These are phyloP conservation scores for Sclerotinia borealis DNA, from an alignment of 2,329 filamentous ascomycete species.

Conservation along the genomic window DNA sequence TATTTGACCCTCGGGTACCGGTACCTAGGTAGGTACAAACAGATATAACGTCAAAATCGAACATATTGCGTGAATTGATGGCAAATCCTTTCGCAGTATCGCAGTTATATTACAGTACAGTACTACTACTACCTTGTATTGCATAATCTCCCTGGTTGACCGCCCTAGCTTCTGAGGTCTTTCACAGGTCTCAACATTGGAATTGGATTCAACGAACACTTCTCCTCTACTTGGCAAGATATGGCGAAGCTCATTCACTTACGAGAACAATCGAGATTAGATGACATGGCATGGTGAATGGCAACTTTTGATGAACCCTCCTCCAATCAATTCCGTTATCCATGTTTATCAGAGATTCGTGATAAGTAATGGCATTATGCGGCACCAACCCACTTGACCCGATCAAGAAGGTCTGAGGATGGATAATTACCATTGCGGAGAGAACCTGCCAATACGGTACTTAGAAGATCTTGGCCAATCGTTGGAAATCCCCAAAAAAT, in stretches of 20 bases:
- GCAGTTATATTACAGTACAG: too few relatives aligned
- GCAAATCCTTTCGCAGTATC: too few relatives aligned
- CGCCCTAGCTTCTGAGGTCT: too few relatives aligned
- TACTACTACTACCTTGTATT: too few relatives aligned
- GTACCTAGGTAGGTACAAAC: too few relatives aligned
- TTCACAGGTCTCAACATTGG: background rate
- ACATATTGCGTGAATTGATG: too few relatives aligned
- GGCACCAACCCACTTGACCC: background rate
- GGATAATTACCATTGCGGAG: background rate
- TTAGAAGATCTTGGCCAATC: background rate
- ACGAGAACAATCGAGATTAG: background rate
- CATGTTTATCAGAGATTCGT: background rate
- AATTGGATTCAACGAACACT: too few relatives aligned
- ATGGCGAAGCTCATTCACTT: background rate
- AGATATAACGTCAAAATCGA: too few relatives aligned
- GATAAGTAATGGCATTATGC: background rate
- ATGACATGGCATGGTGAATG: background rate
- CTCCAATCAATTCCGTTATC: background rate
- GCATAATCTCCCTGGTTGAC: background rate
- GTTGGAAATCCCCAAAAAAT: background rate
- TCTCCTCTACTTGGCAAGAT: background rate
- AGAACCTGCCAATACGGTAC: constrained; percentile 1
- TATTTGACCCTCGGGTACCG: too few relatives aligned
- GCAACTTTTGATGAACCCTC: background rate
- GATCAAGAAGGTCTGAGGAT: background rate